These are phyloP conservation scores for Sphagnum contortum DNA, from an alignment of 225 moss, liverwort and hornwort species.

Conservation along the genomic window DNA sequence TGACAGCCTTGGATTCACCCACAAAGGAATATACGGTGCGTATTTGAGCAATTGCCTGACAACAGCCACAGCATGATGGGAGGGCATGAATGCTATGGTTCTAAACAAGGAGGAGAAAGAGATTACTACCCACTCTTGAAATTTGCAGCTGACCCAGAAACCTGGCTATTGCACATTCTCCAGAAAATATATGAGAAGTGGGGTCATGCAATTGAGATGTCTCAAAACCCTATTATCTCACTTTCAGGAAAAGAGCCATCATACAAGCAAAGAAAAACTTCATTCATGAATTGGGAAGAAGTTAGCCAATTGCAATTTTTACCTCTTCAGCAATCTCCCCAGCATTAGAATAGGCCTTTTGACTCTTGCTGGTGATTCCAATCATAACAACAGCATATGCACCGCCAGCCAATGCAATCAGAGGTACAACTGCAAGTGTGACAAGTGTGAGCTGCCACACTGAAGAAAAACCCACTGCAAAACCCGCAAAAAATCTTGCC, in stretches of 20 bases:
- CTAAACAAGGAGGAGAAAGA: no score
- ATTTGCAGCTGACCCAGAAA: no score
- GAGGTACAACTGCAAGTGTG: slow-evolving; percentile 39
- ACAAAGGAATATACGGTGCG: slow-evolving; percentile 37
- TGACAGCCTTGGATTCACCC: slow-evolving; percentile 19
- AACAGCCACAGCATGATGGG: no score
- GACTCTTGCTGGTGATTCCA: slow-evolving; percentile 33
- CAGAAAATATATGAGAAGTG: no score
- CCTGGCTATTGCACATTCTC: no score
- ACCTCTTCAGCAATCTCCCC: slow-evolving; percentile 48
- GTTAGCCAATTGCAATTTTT: neutral
- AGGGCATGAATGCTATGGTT: no score
- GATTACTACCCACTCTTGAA: no score
- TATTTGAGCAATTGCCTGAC: slow-evolving; percentile 24
- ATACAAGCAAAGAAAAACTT: no score
- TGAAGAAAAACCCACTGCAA: slow-evolving; percentile 40
- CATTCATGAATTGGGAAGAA: no score
- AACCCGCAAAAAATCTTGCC: slow-evolving; percentile 44
- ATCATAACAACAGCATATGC: slow-evolving; percentile 41
- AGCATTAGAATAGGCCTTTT: slow-evolving; percentile 34
- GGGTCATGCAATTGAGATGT: no score
- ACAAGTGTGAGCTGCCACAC: slow-evolving; percentile 45
- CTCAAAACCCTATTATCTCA: no score
- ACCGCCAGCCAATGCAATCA: slow-evolving; percentile 37
- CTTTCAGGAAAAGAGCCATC: no score